Conservation (phyloP, 495 filamentous ascomycete species). For the Glonium stellatum region DNA sequence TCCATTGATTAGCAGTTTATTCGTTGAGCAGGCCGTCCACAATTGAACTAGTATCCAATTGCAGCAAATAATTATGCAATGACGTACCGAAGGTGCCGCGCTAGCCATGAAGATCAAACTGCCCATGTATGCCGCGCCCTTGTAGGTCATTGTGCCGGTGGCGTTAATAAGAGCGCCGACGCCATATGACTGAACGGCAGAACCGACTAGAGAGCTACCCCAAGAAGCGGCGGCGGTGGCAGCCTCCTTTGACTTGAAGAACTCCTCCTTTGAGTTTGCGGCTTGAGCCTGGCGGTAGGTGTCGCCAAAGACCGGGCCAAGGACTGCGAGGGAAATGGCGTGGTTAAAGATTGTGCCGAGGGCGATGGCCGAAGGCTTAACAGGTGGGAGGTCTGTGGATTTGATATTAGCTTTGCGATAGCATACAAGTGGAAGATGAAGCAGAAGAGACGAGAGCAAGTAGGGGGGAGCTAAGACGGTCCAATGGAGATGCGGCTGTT, state of each 20-base stretch:
- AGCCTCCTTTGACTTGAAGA: constrained; percentile 86
- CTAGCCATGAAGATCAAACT: constrained; percentile 86
- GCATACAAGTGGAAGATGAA: constrained; percentile 8
- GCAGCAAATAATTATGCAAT: neutral
- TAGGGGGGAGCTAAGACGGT: neutral
- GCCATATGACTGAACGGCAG: constrained; percentile 85
- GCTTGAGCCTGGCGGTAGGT: constrained; percentile 90
- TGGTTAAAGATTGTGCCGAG: constrained; percentile 95
- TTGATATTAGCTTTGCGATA: neutral
- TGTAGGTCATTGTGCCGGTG: constrained; percentile 88
- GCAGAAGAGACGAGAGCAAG: neutral
- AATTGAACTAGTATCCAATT: constrained; percentile 3
- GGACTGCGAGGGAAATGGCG: constrained; percentile 67
- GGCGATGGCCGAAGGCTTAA: constrained; percentile 96
- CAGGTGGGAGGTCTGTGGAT: constrained; percentile 73
- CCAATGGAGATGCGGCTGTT: neutral
- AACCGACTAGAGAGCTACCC: constrained; percentile 84
- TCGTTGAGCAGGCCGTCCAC: neutral
- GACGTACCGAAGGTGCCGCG: constrained; percentile 75
- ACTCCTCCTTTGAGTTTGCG: constrained; percentile 93
- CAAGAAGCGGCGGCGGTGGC: constrained; percentile 79
- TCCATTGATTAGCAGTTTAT: neutral
- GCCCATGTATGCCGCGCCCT: constrained; percentile 92
- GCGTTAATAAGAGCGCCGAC: constrained; percentile 93
- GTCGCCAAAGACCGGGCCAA: constrained; percentile 86